These are phyloP conservation scores for Hypomontagnella submonticulosa DNA, from an alignment of 495 filamentous ascomycete species.

Conservation along the genomic window DNA sequence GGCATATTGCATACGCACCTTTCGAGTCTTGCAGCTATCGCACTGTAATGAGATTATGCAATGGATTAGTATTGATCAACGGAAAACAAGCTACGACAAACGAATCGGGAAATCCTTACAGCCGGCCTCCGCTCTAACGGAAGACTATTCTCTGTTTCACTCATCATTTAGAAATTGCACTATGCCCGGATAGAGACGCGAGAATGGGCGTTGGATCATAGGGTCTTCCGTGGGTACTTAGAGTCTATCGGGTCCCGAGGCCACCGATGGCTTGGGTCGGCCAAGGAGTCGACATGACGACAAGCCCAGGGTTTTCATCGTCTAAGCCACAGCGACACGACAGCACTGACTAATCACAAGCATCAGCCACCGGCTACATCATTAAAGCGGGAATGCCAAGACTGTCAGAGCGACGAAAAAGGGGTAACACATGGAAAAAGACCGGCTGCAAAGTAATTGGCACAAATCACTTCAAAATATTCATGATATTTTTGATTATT, in stretches of 20 bases:
- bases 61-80: background rate
- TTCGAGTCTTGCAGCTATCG: constrained; percentile 43
- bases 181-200: constrained; percentile 1
- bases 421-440: too few relatives aligned
- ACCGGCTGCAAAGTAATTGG: too few relatives aligned
- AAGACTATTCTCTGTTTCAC: constrained; percentile 19
- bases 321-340: constrained; percentile 21
- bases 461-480: too few relatives aligned
- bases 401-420: too few relatives aligned
- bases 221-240: background rate
- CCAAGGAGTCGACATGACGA: background rate
- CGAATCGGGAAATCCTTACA: constrained; percentile 33
- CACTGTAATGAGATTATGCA: constrained; percentile 27
- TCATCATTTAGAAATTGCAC: constrained; percentile 28
- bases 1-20: constrained; percentile 18
- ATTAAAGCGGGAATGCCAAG: too few relatives aligned
- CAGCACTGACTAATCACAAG: background rate
- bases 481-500: too few relatives aligned
- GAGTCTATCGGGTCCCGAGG: constrained; percentile 38
- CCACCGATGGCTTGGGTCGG: constrained; percentile 14
- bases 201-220: background rate
- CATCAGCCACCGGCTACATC: too few relatives aligned
- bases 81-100: background rate
- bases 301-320: background rate
- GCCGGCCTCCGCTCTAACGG: constrained; percentile 41